phyloP scores from a whole-genome alignment of 257 asterid species.

The Plantago major region DNA sequence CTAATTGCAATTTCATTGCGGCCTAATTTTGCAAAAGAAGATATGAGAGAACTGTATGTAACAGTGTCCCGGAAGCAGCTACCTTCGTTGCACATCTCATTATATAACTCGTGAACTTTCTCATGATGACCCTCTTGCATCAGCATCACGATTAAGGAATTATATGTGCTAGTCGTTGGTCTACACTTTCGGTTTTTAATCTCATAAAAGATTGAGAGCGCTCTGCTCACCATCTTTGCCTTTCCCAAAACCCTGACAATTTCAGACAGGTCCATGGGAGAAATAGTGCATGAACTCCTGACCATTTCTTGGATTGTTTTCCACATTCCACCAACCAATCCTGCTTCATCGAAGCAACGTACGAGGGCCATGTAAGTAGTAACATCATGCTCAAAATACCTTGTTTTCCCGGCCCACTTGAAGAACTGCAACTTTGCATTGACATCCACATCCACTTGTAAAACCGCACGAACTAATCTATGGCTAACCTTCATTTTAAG shows the following conservation, averaged over 20 bases:
- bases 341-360: conserved; percentile 63
- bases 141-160: conserved; percentile 78
- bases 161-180: conserved; percentile 73
- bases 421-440: conserved; percentile 77
- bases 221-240: conserved; percentile 74
- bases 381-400: conserved; percentile 73
- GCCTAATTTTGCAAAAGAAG: conserved; percentile 57
- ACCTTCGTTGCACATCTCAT: conserved; percentile 77
- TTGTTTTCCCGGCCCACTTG: conserved; percentile 82
- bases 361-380: conserved; percentile 67
- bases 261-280: conserved; percentile 63
- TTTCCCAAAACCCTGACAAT: conserved; percentile 57
- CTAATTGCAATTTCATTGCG: conserved; percentile 63
- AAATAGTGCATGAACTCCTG: conserved; percentile 46
- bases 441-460: conserved; percentile 73
- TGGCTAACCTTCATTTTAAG: conserved; percentile 64
- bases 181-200: conserved; percentile 69
- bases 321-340: conserved; percentile 73
- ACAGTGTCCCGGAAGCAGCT: conserved; percentile 73
- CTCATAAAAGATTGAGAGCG: conserved; percentile 66
- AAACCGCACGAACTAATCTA: conserved; percentile 68
- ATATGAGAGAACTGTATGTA: conserved; percentile 74
- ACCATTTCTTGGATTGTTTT: conserved; percentile 75
- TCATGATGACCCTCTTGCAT: conserved; percentile 83
- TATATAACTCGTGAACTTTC: conserved; percentile 77